Percentiles rank a stretch among this genome's conserved stretches.
Evolutionary conservation across 2,329 filamentous ascomycete species (phyloP).

Genomic region (Xylariomycetidae sp.): DNA sequence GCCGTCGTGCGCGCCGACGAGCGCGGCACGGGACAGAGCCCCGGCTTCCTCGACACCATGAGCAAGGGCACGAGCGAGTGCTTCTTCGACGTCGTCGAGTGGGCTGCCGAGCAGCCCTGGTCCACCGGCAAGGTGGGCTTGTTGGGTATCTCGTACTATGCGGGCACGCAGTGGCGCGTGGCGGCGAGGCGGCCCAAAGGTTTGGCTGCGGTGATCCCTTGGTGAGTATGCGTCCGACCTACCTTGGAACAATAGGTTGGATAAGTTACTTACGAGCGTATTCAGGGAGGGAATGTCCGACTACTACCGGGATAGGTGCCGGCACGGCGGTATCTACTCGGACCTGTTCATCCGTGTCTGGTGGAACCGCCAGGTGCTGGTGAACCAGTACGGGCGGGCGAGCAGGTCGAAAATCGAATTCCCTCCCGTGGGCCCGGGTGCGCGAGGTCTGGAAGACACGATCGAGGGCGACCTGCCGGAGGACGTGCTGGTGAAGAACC

Average conservation of each 20-base stretch:
- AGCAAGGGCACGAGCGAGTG: conserved; percentile 41
- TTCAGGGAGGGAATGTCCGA: conserved; percentile 49
- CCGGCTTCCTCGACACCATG: conserved; percentile 45
- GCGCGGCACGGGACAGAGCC: conserved; percentile 42
- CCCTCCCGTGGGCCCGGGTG: conserved; percentile 24
- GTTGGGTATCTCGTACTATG: conserved; percentile 45
- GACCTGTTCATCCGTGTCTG: conserved; percentile 58
- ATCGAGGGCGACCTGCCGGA: conserved; percentile 54
- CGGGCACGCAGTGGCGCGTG: conserved; percentile 44
- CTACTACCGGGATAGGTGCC: conserved; percentile 52
- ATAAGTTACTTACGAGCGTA: neutral
- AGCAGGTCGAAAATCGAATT: conserved; percentile 25
- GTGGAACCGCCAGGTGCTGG: conserved; percentile 63
- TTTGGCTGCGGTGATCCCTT: conserved; percentile 43
- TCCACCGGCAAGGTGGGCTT: conserved; percentile 44
- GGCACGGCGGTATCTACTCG: conserved; percentile 58
- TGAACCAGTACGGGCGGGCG: conserved; percentile 61
- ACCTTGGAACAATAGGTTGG: too few species aligned
- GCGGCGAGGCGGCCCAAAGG: conserved; percentile 42
- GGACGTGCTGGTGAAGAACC: conserved; percentile 45
- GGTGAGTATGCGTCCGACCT: conserved; percentile 13
- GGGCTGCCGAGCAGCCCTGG: conserved; percentile 43
- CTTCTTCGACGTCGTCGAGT: conserved; percentile 47
- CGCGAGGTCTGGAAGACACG: conserved; percentile 38
- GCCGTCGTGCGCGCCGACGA: conserved; percentile 51